These are phyloP conservation scores for Hanseniaspora vineae DNA, from an alignment of 805 yeast genomes.

Conservation along the genomic window DNA sequence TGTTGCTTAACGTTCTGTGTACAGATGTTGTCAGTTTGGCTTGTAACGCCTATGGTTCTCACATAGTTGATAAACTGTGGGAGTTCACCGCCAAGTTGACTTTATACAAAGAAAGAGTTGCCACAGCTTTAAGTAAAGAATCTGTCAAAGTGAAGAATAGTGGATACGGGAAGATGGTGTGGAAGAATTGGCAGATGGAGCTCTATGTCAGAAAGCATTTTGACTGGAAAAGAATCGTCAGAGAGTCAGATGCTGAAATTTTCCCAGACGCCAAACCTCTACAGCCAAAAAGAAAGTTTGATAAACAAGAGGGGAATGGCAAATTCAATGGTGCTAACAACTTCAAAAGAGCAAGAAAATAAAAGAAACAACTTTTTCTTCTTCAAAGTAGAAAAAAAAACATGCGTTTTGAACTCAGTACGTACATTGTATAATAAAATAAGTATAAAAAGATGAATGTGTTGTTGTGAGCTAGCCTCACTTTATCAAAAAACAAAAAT, in stretches of 20 bases:
- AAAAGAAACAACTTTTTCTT: too few species aligned
- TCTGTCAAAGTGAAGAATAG: slow-evolving; percentile 69
- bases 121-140: slow-evolving; percentile 45
- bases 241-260: slow-evolving; percentile 34
- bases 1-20: slow-evolving; percentile 51
- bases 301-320: neutral
- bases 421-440: too few species aligned
- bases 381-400: slow-evolving; percentile 2
- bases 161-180: slow-evolving; percentile 76
- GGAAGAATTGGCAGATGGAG: slow-evolving; percentile 94
- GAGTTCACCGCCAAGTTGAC: slow-evolving; percentile 61
- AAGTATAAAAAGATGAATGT: too few species aligned
- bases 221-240: slow-evolving; percentile 69
- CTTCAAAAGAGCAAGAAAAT: slow-evolving; percentile 5
- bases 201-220: slow-evolving; percentile 53
- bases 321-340: slow-evolving; percentile 1
- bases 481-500: neutral
- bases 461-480: too few species aligned
- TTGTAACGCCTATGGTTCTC: slow-evolving; percentile 85
- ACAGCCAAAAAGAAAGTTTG: slow-evolving; percentile 13
- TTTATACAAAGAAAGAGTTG: slow-evolving; percentile 77
- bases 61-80: slow-evolving; percentile 79
- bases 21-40: slow-evolving; percentile 48
- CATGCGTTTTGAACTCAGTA: neutral
- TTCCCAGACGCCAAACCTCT: slow-evolving; percentile 25